A percentile compares a stretch with the other conserved stretches of the same genome.
These are phyloP conservation scores for Penicillium cosmopolitanum DNA, from an alignment of 495 filamentous ascomycete species.

Conservation along the genomic window DNA sequence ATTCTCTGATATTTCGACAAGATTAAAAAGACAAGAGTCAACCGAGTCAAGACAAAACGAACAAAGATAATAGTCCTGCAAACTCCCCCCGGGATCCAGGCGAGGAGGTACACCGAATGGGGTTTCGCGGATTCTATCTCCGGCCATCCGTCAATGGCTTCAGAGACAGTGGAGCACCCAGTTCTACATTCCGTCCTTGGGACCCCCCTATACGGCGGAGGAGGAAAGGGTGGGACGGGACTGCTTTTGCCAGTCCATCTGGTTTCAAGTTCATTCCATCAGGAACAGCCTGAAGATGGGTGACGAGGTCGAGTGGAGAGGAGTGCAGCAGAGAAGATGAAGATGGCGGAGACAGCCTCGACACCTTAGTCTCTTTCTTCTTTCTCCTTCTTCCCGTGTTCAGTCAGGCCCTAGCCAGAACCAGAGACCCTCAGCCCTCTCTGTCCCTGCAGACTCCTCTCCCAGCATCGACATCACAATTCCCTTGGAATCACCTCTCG, in stretches of 20 bases:
- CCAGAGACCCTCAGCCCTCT: neutral
- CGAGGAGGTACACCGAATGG: neutral
- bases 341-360: neutral
- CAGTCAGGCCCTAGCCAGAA: neutral
- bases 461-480: neutral
- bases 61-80: neutral
- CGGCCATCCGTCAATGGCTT: neutral
- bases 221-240: neutral
- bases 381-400: no score
- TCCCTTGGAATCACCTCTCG: neutral
- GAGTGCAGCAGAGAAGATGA: neutral
- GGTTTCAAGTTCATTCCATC: neutral
- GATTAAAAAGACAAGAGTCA: no score
- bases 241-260: neutral
- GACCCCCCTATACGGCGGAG: neutral
- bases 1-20: no score
- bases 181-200: neutral
- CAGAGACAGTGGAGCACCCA: neutral
- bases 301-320: neutral
- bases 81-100: no score
- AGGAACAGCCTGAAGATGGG: neutral
- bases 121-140: conserved; percentile 4
- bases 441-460: neutral
- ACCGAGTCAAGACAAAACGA: neutral
- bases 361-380: neutral